phyloP scores from a whole-genome alignment of 176 grass and related monocot genomes.

The Canna indica region DNA sequence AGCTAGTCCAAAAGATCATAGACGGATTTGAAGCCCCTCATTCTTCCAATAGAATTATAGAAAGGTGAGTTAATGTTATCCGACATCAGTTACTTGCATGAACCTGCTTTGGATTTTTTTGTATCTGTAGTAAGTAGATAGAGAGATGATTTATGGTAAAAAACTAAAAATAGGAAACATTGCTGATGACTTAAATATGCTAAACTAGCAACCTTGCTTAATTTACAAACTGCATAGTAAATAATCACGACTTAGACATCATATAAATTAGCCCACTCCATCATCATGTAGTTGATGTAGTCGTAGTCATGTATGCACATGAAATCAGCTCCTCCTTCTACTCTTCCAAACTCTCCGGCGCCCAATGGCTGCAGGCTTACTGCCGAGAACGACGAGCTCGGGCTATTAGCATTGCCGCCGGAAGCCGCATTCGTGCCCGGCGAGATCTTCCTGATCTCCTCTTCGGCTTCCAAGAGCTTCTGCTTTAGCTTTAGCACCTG shows the following conservation, averaged over 20 bases:
- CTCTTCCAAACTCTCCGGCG: not conserved
- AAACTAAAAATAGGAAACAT: too few relatives aligned
- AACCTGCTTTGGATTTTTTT: not conserved
- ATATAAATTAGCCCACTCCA: not conserved
- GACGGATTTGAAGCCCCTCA: not conserved
- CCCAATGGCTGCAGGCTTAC: not conserved
- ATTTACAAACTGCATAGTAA: too few relatives aligned
- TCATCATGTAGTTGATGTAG: not conserved
- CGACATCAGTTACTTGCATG: not conserved
- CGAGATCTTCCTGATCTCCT: not conserved
- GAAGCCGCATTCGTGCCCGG: not conserved
- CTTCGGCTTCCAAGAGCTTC: not conserved
- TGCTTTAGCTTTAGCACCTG: not conserved
- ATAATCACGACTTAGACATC: too few relatives aligned
- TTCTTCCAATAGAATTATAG: not conserved
- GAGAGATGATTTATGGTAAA: too few relatives aligned
- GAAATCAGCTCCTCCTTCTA: not conserved
- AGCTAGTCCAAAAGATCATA: too few relatives aligned
- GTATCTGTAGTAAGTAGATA: too few relatives aligned
- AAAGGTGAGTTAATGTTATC: not conserved
- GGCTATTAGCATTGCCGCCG: not conserved
- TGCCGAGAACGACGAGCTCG: not conserved
- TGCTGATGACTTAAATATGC: too few relatives aligned
- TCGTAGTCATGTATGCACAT: not conserved
- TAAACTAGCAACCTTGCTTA: too few relatives aligned